These are phyloP conservation scores for Pseudogymnoascus sp. DNA, from an alignment of 2,329 filamentous ascomycete species.

Conservation along the genomic window DNA sequence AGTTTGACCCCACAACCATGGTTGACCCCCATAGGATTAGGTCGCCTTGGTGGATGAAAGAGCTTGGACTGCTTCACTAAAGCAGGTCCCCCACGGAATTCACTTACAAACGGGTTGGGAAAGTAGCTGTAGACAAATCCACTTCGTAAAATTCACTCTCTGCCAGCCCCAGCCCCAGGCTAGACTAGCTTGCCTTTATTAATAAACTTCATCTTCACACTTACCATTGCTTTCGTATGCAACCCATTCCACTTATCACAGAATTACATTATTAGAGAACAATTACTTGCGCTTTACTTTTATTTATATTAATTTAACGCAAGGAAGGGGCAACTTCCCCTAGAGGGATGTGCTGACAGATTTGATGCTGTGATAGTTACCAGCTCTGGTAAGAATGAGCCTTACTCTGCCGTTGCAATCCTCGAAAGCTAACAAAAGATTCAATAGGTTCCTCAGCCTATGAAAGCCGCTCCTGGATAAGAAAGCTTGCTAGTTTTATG, in stretches of 20 bases:
- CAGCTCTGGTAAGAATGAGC: constrained; percentile 27
- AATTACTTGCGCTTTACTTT: background rate
- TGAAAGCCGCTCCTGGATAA: background rate
- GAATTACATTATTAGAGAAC: background rate
- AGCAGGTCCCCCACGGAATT: background rate
- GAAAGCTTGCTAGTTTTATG: constrained; percentile 19
- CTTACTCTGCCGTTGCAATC: background rate
- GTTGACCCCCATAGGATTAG: background rate
- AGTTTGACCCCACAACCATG: background rate
- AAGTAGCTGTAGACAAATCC: background rate
- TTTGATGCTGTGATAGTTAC: constrained; percentile 34
- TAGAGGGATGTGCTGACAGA: background rate
- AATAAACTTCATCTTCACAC: background rate
- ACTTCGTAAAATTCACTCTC: background rate
- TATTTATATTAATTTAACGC: background rate
- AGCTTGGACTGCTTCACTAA: background rate
- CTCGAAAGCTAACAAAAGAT: background rate
- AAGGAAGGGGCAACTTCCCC: background rate
- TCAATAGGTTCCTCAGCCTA: background rate
- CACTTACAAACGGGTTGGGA: background rate
- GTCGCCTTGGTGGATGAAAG: background rate
- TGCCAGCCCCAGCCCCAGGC: background rate
- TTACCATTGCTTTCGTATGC: background rate
- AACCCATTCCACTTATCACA: background rate
- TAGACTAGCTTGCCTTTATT: background rate